phyloP scores from a whole-genome alignment of 768 basidiomycete genomes.

The Boletus tylopilopsis region DNA sequence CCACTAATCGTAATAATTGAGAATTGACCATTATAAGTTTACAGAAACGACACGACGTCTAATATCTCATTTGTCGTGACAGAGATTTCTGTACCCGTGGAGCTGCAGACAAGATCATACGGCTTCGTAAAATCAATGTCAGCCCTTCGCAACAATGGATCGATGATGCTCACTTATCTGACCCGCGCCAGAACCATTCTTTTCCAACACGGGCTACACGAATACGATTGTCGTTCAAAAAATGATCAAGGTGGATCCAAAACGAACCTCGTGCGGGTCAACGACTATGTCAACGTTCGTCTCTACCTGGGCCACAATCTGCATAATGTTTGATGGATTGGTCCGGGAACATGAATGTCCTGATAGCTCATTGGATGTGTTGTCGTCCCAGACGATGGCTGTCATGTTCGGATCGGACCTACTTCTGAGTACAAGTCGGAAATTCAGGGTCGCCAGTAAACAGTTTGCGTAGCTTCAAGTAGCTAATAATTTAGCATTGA shows the following conservation, averaged over 20 bases:
- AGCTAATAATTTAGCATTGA: not conserved
- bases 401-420: not conserved
- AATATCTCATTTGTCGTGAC: too few species aligned
- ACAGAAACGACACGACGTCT: too few species aligned
- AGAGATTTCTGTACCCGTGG: too few species aligned
- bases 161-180: not conserved
- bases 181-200: not conserved
- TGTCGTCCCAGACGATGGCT: constrained; percentile 4
- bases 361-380: not conserved
- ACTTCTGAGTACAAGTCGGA: constrained; percentile 6
- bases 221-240: not conserved
- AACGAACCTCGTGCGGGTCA: not conserved
- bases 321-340: not conserved
- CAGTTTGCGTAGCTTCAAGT: constrained; percentile 15
- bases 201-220: not conserved
- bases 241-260: not conserved
- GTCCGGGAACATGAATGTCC: not conserved
- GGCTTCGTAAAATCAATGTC: not conserved
- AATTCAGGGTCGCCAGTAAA: constrained; percentile 16
- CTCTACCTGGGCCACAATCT: not conserved
- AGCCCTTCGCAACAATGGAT: not conserved
- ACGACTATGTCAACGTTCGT: not conserved
- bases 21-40: too few species aligned
- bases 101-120: too few species aligned
- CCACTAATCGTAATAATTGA: too few species aligned